Base-by-base conservation (phyloP, 2,329 filamentous ascomycete species). In the Alternaria longipes region DNA sequence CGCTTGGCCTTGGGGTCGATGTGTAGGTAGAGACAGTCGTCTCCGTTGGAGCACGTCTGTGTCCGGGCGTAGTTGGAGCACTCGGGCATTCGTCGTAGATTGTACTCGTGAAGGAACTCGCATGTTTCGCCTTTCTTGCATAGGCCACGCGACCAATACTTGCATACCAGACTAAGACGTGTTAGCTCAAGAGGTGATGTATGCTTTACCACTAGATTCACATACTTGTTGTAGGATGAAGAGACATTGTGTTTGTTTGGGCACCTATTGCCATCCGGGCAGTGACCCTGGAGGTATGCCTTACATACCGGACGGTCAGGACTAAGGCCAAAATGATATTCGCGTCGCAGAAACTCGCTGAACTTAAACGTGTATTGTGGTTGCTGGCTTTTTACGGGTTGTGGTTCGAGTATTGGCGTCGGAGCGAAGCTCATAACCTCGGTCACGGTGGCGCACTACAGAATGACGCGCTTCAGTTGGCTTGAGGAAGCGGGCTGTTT, bases 61-160 rank as follows among this genome's bases (percentile, higher is more conserved):
- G 95, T 97, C 63, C 93, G 88, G 59, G 93, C 90, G 81, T 94
- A 98, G 81, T 97, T 97, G 75, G 97, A 97, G 82, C 95, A 99
- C 82, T 98, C 95, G 65, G 95, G 94, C 93, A 98, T 98, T 80
- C 95, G 94, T 66, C 95, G 90, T 70, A 99, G 87, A 81, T 99
- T 98, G 84, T 97, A 99, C 81, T 98, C 95, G 85, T 99, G 95
- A 50, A 98, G 85, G 74, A 97, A 99, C 83, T 99, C 95, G 88
- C 95, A 99, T 69, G 89, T 88, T 76, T 97, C 91, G 73, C 94
- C 95, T 81, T 98, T 98, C 78, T 99, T 99, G 85, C 95, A 99
- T 20, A 99, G 88, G 0, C 94, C 94, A 67, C 96, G 92, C 74
- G 98, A 89, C 90, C 95, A 98, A 85, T 98, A 95, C 83, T 99